These are phyloP conservation scores for Daldinia childiae DNA, from an alignment of 495 filamentous ascomycete species.

Conservation along the genomic window DNA sequence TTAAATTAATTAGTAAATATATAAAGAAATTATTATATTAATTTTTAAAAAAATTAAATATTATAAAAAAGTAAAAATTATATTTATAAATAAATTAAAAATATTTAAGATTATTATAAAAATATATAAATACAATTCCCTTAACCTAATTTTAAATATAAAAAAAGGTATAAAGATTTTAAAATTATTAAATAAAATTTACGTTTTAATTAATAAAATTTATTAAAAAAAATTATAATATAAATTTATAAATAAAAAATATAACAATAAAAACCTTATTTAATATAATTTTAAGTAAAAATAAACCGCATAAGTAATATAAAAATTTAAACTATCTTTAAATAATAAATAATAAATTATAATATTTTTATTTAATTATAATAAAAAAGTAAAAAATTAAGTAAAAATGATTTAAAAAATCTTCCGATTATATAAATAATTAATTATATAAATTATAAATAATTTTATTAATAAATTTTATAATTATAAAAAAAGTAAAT, in stretches of 20 bases:
- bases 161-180: neutral
- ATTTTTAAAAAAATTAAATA: neutral
- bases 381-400: neutral
- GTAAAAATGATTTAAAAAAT: no score
- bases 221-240: neutral
- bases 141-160: neutral
- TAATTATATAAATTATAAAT: neutral
- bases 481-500: neutral
- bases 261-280: neutral
- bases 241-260: no score
- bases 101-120: neutral
- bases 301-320: neutral
- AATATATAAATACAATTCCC: neutral
- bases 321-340: neutral
- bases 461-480: neutral
- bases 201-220: neutral
- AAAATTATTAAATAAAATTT: neutral
- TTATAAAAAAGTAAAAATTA: neutral
- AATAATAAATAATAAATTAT: neutral
- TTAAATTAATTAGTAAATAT: neutral
- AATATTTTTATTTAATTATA: neutral
- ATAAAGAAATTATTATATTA: neutral
- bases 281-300: neutral
- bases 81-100: neutral
- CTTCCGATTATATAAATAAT: neutral